phyloP scores from a whole-genome alignment of 1,284 basidiomycete genomes.

The Gomphus sp. region DNA sequence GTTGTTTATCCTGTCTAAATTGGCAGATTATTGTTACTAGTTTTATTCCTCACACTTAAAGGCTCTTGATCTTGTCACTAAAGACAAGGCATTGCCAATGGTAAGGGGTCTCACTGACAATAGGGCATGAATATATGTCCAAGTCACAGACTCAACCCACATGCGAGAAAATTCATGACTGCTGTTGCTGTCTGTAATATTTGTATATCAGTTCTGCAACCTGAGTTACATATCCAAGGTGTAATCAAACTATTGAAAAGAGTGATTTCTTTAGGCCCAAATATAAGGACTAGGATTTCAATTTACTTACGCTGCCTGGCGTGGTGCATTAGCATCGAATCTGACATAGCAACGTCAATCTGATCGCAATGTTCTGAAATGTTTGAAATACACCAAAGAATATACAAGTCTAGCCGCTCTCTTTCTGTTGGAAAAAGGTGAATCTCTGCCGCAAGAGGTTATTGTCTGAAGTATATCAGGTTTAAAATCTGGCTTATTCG shows the following conservation, averaged over 20 bases:
- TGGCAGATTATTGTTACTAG: too few relatives aligned
- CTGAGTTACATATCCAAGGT: too few relatives aligned
- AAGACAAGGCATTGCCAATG: too few relatives aligned
- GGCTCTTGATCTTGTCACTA: too few relatives aligned
- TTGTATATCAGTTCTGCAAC: background rate
- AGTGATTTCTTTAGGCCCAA: background rate
- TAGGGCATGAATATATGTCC: background rate
- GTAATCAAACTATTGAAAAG: too few relatives aligned
- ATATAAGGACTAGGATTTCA: background rate
- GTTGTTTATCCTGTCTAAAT: too few relatives aligned
- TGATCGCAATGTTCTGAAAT: background rate
- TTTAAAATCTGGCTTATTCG: background rate
- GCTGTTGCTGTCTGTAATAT: background rate
- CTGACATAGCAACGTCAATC: background rate
- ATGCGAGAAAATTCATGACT: background rate
- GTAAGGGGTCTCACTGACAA: background rate
- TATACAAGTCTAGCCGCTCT: background rate
- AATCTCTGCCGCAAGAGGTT: background rate
- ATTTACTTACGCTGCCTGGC: background rate
- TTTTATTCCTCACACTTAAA: too few relatives aligned
- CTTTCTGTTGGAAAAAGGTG: background rate
- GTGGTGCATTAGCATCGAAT: background rate
- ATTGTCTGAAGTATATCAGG: background rate
- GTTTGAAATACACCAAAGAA: background rate
- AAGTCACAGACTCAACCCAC: background rate